Base-by-base conservation (phyloP, 805 yeast genomes). In the Saturnispora dispora region DNA sequence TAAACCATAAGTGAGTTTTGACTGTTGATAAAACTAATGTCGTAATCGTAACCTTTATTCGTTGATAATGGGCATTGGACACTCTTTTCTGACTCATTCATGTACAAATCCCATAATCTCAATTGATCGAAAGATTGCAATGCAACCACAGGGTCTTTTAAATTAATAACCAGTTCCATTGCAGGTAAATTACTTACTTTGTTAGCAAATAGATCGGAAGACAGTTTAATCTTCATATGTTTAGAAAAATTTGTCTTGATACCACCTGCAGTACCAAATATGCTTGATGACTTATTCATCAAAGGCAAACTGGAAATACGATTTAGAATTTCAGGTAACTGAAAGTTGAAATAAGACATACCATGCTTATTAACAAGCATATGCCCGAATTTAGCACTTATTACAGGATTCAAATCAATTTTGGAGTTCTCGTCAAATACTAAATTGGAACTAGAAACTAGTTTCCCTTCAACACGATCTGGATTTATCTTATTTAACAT, bases 251-350 rank as follows among this genome's bases (percentile, higher is more conserved):
- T 48, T 36, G 61, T 61, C 47, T 55, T 56, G 27, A 66, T 58
- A 46, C 67, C 68, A 43, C 69, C 69, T 4, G 60, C 62, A 1
- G 54, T 51, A 8, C 68, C 69, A 56, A 66, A 62, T 30, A 64
- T 52, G 10, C 52, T 47, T 2, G 60, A 54, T 4, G 48, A 50
- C 45, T 60, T 63, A 45, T 65, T 61, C 32, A 56, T 47, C 25
- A 67, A 50, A 17, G 45, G 45, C 20, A 67, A 55, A 36, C 52
- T 48, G 5, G 62, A 52, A 7, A 67, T 45, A 37, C 58, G 57
- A 28, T 55, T 55, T 43, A 58, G 56, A 35, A 61, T 53, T 18
- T 62, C 60, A 3, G 65, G 62, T 25, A 65, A 45, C 49, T 61
- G 60, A 13, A 59, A 47, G 45, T 63, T 63, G 55, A 67, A 67